Base-by-base conservation (phyloP, 345 rosid genomes). In the Salix dunnii region DNA sequence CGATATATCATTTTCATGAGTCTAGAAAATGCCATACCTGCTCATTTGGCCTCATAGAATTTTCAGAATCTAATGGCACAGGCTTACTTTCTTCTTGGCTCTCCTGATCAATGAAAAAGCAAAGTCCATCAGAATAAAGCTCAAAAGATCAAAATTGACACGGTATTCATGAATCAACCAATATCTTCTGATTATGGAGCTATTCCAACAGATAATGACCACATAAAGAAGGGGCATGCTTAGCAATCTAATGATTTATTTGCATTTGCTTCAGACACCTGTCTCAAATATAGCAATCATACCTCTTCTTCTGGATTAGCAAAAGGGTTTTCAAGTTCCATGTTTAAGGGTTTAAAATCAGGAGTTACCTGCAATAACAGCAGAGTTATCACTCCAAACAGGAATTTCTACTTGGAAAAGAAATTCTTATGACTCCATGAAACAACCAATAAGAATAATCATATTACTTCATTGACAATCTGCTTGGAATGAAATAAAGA, bases 51-150 rank as follows among this genome's bases (percentile, higher is more conserved):
- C 70, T 81, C 68, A 72, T 23, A 40, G 80, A 51, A 55, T 72
- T 78, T 36, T 71, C 74, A 51, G 84, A 51, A 74, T 72, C 81
- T 72, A 77, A 36, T 55, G 74, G 76, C 35, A 43, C 75, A 48
- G 85, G 86, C 62, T 87, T 87, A 62, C 60, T 79, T 68, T 87
- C 89, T 55, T 74, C 82, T 70, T 82, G 82, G 80, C 87, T 87
- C 70, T 71, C 89, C 89, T 87, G 76, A 73, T 75, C 21, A 77
- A 70, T 72, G 60, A 67, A 68, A 42, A 80, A 40, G 14, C 38
- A 78, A 23, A 77, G 43, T 31, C 65, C 61, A 73, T 40, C 16
- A 51, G 67, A 77, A 64, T 63, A n/a, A 68, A 75, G 60, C 30
- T 71, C 55, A 43, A 72, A 51, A 48, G 38, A 27, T 67, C 33